phyloP scores from a whole-genome alignment of 306 rosid genomes.

The Citrullus colocynthis region DNA sequence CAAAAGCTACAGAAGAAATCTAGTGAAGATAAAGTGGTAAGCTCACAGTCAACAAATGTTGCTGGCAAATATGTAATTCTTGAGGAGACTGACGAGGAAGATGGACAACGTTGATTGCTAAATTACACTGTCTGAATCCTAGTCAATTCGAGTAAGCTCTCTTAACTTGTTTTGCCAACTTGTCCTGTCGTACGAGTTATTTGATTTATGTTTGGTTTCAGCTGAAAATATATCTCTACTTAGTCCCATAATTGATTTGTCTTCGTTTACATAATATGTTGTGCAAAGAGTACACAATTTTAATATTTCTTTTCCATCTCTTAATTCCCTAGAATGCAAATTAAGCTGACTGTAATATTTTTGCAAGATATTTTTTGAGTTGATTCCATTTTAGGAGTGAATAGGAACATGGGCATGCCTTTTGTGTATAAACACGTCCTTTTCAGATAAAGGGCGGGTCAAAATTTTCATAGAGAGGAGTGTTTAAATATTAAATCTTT shows the following conservation, averaged over 20 bases:
- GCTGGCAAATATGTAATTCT: conserved; percentile 84
- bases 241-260: neutral
- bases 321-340: neutral
- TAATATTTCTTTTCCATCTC: neutral
- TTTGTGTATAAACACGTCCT: neutral
- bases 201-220: neutral
- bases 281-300: neutral
- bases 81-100: conserved; percentile 69
- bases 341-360: neutral
- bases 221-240: neutral
- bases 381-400: neutral
- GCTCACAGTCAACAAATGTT: conserved; percentile 15
- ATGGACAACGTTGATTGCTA: conserved; percentile 25
- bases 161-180: neutral
- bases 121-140: conserved; percentile 3
- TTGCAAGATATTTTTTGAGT: neutral
- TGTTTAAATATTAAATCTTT: neutral
- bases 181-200: neutral
- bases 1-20: conserved; percentile 45
- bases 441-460: neutral
- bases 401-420: neutral
- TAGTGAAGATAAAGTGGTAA: conserved; percentile 24
- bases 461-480: neutral
- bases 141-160: conserved; percentile 20
- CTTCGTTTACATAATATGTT: neutral